A percentile compares a stretch with the other conserved stretches of the same genome.
These are phyloP conservation scores for Boletales sp. DNA, from an alignment of 768 basidiomycete species.

Conservation along the genomic window DNA sequence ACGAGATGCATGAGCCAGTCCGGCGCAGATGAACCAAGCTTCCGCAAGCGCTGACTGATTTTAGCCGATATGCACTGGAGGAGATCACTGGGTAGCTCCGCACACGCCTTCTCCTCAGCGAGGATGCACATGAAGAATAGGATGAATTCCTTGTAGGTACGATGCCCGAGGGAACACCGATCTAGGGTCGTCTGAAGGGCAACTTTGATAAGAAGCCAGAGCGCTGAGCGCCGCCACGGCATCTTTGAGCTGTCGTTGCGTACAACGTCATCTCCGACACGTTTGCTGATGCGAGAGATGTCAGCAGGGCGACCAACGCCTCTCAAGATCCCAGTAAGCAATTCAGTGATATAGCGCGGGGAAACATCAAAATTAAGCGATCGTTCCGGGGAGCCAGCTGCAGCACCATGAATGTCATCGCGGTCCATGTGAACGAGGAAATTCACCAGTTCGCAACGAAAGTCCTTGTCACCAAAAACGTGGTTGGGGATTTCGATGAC, in stretches of 20 bases:
- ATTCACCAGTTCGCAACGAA: slow-evolving; percentile 33
- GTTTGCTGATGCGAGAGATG: slow-evolving; percentile 28
- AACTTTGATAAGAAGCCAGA: slow-evolving; percentile 37
- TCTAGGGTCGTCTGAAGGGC: slow-evolving; percentile 32
- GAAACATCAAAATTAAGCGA: slow-evolving; percentile 23
- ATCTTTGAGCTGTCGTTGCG: slow-evolving; percentile 6
- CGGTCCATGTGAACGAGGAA: slow-evolving; percentile 36
- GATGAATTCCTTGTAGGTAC: slow-evolving; percentile 48
- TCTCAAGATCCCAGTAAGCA: slow-evolving; percentile 43
- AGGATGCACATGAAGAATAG: slow-evolving; percentile 35
- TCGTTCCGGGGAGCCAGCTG: slow-evolving; percentile 5
- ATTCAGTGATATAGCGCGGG: slow-evolving; percentile 44
- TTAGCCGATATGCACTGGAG: slow-evolving; percentile 29
- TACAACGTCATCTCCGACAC: slow-evolving; percentile 31
- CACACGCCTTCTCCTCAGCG: slow-evolving; percentile 17
- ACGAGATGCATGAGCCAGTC: slow-evolving; percentile 37
- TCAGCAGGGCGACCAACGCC: slow-evolving; percentile 26
- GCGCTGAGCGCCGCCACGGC: slow-evolving; percentile 36
- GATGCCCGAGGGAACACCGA: slow-evolving; percentile 1
- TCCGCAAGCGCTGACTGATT: slow-evolving; percentile 21
- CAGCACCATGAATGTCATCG: slow-evolving; percentile 22
- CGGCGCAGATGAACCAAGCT: slow-evolving; percentile 22
- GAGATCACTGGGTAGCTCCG: slow-evolving; percentile 21
- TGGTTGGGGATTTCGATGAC: slow-evolving; percentile 34
- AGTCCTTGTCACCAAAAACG: slow-evolving; percentile 26